Evolutionary conservation across 78 protist species (phyloP).

Genomic region (Cavenderia fasciculata): DNA sequence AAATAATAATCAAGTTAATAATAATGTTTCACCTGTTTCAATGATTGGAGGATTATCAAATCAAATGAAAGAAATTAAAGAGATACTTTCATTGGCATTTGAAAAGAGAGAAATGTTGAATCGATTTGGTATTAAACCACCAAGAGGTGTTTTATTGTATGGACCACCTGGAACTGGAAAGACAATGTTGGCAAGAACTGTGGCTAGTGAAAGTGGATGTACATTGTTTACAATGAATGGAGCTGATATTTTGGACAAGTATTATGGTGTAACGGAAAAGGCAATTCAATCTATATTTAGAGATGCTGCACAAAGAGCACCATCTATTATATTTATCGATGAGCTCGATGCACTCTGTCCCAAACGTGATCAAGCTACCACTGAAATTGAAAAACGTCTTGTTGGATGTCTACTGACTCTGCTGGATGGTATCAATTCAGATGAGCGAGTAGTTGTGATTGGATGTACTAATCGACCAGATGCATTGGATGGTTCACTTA

Average conservation of each 20-base stretch:
- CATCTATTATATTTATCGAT: conserved; percentile 96
- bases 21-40: background rate
- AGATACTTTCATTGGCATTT: conserved; percentile 52
- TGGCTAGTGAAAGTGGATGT: conserved; percentile 29
- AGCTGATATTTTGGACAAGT: conserved; percentile 84
- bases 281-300: conserved; percentile 75
- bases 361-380: conserved; percentile 36
- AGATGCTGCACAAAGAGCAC: conserved; percentile 75
- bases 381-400: conserved; percentile 84
- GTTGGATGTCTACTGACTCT: conserved; percentile 93
- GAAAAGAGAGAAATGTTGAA: conserved; percentile 18
- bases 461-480: conserved; percentile 97
- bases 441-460: conserved; percentile 86
- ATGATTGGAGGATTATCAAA: conserved; percentile 59
- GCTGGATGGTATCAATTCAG: conserved; percentile 93
- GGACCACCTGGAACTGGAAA: conserved; percentile 98
- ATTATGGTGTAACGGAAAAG: conserved; percentile 74
- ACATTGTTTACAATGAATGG: conserved; percentile 85
- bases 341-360: conserved; percentile 96
- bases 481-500: conserved; percentile 85
- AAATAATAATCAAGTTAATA: background rate
- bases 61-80: conserved; percentile 63
- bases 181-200: conserved; percentile 66
- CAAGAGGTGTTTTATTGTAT: conserved; percentile 92
- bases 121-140: conserved; percentile 93